Evolutionary conservation across 441 rosid species (phyloP), one percentile per base, ranked within the genome.

Genomic region (Kokia cookei): DNA sequence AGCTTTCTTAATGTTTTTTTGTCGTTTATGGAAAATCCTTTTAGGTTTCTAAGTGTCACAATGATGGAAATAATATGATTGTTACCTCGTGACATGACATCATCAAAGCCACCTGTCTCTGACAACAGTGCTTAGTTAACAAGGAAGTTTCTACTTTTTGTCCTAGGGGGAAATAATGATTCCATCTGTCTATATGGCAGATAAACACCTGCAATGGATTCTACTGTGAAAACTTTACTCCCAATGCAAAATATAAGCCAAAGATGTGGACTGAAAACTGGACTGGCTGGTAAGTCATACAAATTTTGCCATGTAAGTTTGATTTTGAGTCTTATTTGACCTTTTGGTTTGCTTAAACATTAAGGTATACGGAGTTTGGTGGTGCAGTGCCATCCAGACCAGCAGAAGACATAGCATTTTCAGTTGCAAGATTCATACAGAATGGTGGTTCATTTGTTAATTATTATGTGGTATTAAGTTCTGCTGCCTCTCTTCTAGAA

Each of bases 241-340:
- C 94, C 13, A 85, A 90, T 42, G 26, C 76, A 12, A 75, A 22
- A 26, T 65, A 79, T 35, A 83, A 87, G 51, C 91, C 93, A 2
- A 86, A 86, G 78, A 74, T 89, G 84, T 90, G 91, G 94, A 90
- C 91, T 5, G 92, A 88, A 71, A 83, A 84, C 77, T 90, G 94
- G 92, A 88, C 91, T 43, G 88, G 91, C 63, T 89, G 89, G 90
- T 90, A 77, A 76, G 90, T 75, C 19, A 59, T 43, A 12, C 40
- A 50, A 59, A 42, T 51, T 2, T 26, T 40, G 9, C 7, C 48
- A 12, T 19, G 15, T 17, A 10, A 32, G 68, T 64, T 64, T 40
- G 15, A 11, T 57, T 57, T 57, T 12, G 62, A 57, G 62, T 58
- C 63, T n/a, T 19, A 10, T 35, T 32, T 32, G 24, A 17, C 13